Conservation (phyloP, 148 eudicot species). For the Nepenthes gracilis region DNA sequence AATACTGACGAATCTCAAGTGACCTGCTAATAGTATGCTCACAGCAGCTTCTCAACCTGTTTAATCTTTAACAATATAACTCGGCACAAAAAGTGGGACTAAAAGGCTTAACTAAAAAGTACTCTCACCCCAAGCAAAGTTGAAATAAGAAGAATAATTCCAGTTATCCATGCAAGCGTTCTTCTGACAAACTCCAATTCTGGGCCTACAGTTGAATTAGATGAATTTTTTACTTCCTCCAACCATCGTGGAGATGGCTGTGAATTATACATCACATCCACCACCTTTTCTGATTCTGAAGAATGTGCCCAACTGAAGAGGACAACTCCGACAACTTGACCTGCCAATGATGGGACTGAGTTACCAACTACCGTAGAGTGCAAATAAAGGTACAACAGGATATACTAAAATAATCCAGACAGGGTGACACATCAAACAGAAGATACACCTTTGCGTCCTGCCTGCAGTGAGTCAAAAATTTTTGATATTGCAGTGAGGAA, state of each 20-base stretch:
- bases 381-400: background rate
- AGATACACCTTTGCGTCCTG: constrained; percentile 38
- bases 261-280: constrained; percentile 33
- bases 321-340: constrained; percentile 69
- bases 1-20: background rate
- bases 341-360: constrained; percentile 21
- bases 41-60: background rate
- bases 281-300: constrained; percentile 28
- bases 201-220: constrained; percentile 12
- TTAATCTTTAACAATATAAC: background rate
- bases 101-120: background rate
- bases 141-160: constrained; percentile 69
- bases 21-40: background rate
- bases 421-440: background rate
- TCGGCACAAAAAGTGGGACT: background rate
- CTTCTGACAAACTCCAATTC: constrained; percentile 59
- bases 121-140: constrained; percentile 72
- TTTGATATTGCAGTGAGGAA: constrained; percentile 40
- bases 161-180: constrained; percentile 78
- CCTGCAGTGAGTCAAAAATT: constrained; percentile 40
- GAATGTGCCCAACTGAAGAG: constrained; percentile 23
- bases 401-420: background rate
- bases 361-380: too few species aligned
- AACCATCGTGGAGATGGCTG: constrained; percentile 48
- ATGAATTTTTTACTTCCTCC: constrained; percentile 36